Evolutionary conservation across 2,329 filamentous ascomycete species (phyloP).

Genomic region (Aspergillus calidoustus): DNA sequence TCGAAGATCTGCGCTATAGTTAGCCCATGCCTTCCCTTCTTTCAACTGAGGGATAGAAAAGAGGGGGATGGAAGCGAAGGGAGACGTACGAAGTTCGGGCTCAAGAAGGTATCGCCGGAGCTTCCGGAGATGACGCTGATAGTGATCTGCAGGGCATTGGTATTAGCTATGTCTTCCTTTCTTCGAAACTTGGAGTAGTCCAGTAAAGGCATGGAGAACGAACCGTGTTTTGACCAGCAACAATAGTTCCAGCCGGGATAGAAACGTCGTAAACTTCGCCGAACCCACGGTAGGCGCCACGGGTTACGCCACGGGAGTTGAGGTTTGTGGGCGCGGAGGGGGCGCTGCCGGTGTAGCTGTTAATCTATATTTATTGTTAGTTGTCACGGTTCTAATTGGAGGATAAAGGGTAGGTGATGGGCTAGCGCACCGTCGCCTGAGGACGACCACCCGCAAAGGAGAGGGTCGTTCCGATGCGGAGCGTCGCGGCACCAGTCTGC

Average conservation of each 20-base stretch:
- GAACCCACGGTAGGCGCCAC: constrained; percentile 66
- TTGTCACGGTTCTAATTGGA: not conserved
- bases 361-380: constrained; percentile 46
- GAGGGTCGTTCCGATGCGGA: constrained; percentile 68
- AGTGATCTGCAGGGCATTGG: constrained; percentile 47
- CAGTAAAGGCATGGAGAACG: not conserved
- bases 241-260: constrained; percentile 64
- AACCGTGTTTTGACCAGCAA: constrained; percentile 63
- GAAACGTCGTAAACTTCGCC: constrained; percentile 67
- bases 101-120: constrained; percentile 59
- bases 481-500: constrained; percentile 58
- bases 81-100: constrained; percentile 56
- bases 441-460: constrained; percentile 65
- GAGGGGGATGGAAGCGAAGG: not conserved
- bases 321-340: constrained; percentile 65
- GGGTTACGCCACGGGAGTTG: constrained; percentile 67
- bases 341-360: constrained; percentile 55
- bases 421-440: constrained; percentile 44
- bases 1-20: constrained; percentile 32
- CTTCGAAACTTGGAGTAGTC: not conserved
- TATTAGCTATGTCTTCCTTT: not conserved
- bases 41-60: not conserved
- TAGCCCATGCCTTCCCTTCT: not conserved
- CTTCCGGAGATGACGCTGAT: constrained; percentile 65
- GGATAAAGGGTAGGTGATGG: not conserved